Conservation (phyloP, 768 basidiomycete genomes). For the Suillus subalutaceus region DNA sequence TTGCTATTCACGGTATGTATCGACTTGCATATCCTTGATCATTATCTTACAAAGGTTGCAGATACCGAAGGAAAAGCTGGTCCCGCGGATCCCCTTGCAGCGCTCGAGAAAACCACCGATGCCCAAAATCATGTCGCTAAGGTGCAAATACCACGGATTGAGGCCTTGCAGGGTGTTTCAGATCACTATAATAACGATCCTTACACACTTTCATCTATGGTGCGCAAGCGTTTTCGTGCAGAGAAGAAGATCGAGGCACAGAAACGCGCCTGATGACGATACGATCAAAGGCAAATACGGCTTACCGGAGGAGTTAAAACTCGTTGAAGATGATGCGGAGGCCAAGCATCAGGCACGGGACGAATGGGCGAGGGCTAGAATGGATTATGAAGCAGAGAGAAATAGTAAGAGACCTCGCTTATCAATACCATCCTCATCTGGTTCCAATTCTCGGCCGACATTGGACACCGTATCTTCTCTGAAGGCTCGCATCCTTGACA, state of each 20-base stretch:
- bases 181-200: conserved; percentile 86
- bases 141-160: conserved; percentile 79
- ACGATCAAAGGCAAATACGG: conserved; percentile 75
- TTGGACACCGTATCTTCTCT: conserved; percentile 42
- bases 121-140: conserved; percentile 73
- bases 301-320: conserved; percentile 65
- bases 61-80: conserved; percentile 70
- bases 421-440: conserved; percentile 28
- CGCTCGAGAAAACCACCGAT: conserved; percentile 86
- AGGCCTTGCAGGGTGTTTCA: conserved; percentile 75
- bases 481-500: conserved; percentile 59
- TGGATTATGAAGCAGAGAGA: conserved; percentile 46
- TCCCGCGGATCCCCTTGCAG: conserved; percentile 82
- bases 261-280: conserved; percentile 71
- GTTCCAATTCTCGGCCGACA: conserved; percentile 21
- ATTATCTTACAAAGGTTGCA: conserved; percentile 27
- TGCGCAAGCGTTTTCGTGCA: conserved; percentile 81
- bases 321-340: conserved; percentile 69
- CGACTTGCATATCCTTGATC: neutral
- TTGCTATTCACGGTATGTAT: conserved; percentile 76
- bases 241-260: conserved; percentile 81
- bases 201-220: conserved; percentile 72
- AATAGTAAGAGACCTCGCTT: conserved; percentile 53
- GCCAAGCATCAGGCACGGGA: conserved; percentile 61
- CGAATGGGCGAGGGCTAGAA: conserved; percentile 59